phyloP scores from a whole-genome alignment of 805 yeast genomes.

The Isabelozyma pseudorhagii region DNA sequence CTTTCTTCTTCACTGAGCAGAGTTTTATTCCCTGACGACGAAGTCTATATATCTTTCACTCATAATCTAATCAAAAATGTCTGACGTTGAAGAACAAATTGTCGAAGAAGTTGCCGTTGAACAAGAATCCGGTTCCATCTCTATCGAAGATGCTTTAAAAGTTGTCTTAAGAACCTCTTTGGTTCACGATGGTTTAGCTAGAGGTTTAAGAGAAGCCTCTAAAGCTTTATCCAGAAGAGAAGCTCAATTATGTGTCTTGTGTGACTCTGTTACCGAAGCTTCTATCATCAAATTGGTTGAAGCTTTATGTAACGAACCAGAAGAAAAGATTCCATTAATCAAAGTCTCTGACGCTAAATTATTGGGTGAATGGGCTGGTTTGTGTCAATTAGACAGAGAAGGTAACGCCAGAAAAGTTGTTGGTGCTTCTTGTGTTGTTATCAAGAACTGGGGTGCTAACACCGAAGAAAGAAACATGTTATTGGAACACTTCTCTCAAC shows the following conservation, averaged over 20 bases:
- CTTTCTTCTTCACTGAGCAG: constrained; percentile 52
- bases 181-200: constrained; percentile 99
- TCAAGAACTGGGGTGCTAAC: constrained; percentile 99
- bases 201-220: constrained; percentile 99
- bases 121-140: constrained; percentile 83
- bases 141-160: constrained; percentile 98
- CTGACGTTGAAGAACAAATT: constrained; percentile 92
- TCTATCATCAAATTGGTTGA: constrained; percentile 95
- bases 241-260: constrained; percentile 95
- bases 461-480: constrained; percentile 95
- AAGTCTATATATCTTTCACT: constrained; percentile 44
- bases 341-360: constrained; percentile 99
- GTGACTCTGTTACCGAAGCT: constrained; percentile 98
- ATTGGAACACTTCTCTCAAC: constrained; percentile 92
- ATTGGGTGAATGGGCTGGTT: constrained; percentile 99
- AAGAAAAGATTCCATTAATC: constrained; percentile 93
- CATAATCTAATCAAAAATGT: constrained; percentile 46
- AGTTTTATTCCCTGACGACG: constrained; percentile 56
- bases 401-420: constrained; percentile 99
- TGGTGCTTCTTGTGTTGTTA: constrained; percentile 99
- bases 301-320: constrained; percentile 98
- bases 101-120: constrained; percentile 83
- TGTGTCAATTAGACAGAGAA: constrained; percentile 98
- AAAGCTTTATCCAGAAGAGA: constrained; percentile 97
- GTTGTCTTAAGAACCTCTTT: constrained; percentile 97